Percentiles rank a stretch among this genome's conserved stretches.
These are phyloP conservation scores for Penicillium sclerotigenum DNA, from an alignment of 2,329 filamentous ascomycete species.

Conservation along the genomic window DNA sequence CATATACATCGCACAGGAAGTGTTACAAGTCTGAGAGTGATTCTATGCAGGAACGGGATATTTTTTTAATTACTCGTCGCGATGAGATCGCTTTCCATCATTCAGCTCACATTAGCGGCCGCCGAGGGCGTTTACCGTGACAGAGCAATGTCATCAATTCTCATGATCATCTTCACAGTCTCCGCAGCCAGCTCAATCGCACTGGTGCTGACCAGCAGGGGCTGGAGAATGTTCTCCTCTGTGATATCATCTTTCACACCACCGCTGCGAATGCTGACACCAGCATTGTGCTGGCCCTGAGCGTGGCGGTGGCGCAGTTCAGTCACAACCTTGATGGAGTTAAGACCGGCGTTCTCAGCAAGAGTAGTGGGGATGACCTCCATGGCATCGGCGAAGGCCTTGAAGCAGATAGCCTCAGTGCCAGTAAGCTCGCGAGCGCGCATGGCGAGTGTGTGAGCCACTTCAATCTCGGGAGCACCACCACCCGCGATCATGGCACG, in stretches of 20 bases:
- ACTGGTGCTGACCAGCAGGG: conserved; percentile 92
- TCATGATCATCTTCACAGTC: conserved; percentile 92
- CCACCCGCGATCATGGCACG: conserved; percentile 97
- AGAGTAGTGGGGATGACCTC: conserved; percentile 96
- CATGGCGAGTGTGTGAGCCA: conserved; percentile 79
- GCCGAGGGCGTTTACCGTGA: conserved; percentile 37
- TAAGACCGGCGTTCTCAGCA: conserved; percentile 94
- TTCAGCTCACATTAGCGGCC: conserved; percentile 22
- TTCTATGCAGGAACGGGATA: conserved; percentile 19
- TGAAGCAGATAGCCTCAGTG: conserved; percentile 97
- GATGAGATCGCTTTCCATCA: conserved; percentile 26
- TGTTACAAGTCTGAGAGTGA: not conserved
- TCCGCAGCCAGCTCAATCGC: conserved; percentile 95
- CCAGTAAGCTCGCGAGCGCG: conserved; percentile 79
- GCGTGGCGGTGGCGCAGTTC: conserved; percentile 92
- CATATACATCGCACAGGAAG: not conserved
- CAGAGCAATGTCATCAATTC: conserved; percentile 65
- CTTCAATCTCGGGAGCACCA: conserved; percentile 94
- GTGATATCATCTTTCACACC: conserved; percentile 96
- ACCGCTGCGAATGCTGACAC: conserved; percentile 96
- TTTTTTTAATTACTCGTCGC: conserved; percentile 29
- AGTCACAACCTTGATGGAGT: conserved; percentile 98
- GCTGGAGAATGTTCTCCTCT: conserved; percentile 95
- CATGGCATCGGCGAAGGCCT: conserved; percentile 95
- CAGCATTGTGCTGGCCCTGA: conserved; percentile 90